Evolutionary conservation across 1,284 basidiomycete species (phyloP).

Genomic region (Pascua sp.): DNA sequence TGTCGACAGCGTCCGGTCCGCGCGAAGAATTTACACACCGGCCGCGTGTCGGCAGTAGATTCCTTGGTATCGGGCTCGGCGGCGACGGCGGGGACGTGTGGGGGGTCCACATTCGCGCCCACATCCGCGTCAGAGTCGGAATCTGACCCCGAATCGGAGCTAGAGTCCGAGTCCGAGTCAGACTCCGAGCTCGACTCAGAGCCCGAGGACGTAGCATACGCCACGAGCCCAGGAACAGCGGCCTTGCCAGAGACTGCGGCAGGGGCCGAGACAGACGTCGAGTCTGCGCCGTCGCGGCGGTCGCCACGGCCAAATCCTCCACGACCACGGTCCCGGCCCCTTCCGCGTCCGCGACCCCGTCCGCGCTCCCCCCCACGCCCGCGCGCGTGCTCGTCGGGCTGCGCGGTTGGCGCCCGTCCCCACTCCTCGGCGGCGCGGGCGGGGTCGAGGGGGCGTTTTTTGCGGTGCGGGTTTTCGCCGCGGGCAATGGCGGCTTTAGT

Average conservation of each 20-base stretch:
- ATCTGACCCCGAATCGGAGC: conserved; percentile 1
- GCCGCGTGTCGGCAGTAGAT: neutral
- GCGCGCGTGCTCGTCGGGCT: conserved; percentile 42
- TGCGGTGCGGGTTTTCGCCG: conserved; percentile 60
- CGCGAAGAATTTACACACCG: conserved; percentile 38
- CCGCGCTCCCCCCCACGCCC: conserved; percentile 22
- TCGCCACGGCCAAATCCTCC: conserved; percentile 1
- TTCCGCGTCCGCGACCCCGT: conserved; percentile 5
- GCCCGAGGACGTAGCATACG: conserved; percentile 1
- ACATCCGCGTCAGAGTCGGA: conserved; percentile 10
- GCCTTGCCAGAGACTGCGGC: neutral
- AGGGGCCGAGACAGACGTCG: neutral
- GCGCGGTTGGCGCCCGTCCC: conserved; percentile 24
- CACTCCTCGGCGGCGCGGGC: conserved; percentile 43
- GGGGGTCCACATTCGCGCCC: neutral
- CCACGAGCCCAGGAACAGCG: neutral
- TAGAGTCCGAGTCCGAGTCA: conserved; percentile 11
- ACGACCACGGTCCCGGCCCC: conserved; percentile 4
- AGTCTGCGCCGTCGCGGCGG: too few species aligned
- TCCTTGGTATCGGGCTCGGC: conserved; percentile 8
- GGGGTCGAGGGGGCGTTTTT: conserved; percentile 26
- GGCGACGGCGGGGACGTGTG: neutral
- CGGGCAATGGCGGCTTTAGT: conserved; percentile 69
- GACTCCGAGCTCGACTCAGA: conserved; percentile 11
- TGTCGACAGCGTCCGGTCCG: conserved; percentile 36